A percentile compares a stretch with the other conserved stretches of the same genome.
phyloP scores from a whole-genome alignment of 2,329 filamentous ascomycete species.

The Colletotrichum orchidophilum region DNA sequence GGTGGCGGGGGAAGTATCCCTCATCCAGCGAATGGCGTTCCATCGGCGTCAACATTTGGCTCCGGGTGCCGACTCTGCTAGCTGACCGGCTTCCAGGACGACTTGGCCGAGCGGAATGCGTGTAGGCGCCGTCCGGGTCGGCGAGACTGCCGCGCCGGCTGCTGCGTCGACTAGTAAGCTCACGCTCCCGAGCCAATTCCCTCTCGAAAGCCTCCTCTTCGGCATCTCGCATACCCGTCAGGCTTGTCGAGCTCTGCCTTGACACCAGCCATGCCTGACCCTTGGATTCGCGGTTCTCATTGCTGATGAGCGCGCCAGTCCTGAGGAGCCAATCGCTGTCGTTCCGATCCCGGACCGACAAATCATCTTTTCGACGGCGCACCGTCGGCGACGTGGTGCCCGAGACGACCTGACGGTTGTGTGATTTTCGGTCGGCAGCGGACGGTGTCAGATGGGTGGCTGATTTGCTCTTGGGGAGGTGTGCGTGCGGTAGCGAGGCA shows the following conservation, averaged over 20 bases:
- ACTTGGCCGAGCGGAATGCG: constrained; percentile 35
- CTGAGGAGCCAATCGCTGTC: constrained; percentile 74
- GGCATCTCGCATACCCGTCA: constrained; percentile 60
- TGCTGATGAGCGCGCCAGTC: constrained; percentile 69
- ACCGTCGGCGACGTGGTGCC: constrained; percentile 45
- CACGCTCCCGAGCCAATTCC: constrained; percentile 60
- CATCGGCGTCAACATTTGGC: constrained; percentile 55
- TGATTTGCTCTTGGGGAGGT: constrained; percentile 70
- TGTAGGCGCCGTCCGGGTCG: constrained; percentile 47
- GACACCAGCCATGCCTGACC: constrained; percentile 76
- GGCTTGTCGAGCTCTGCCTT: constrained; percentile 70
- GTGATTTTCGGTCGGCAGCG: constrained; percentile 35
- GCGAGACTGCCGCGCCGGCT: constrained; percentile 58
- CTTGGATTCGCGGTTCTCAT: constrained; percentile 72
- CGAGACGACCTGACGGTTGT: constrained; percentile 37
- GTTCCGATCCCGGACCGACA: constrained; percentile 45
- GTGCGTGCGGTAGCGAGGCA: constrained; percentile 46
- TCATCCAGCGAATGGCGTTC: constrained; percentile 49
- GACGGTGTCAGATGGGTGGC: constrained; percentile 60
- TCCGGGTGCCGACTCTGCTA: constrained; percentile 57
- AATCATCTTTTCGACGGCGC: constrained; percentile 26
- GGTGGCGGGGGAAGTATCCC: constrained; percentile 52
- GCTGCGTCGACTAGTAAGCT: constrained; percentile 56
- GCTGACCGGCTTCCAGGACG: constrained; percentile 55
- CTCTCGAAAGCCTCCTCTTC: constrained; percentile 64